Base-by-base conservation (phyloP, 371 early-diverging fungal genomes). In the Mucor sp. region DNA sequence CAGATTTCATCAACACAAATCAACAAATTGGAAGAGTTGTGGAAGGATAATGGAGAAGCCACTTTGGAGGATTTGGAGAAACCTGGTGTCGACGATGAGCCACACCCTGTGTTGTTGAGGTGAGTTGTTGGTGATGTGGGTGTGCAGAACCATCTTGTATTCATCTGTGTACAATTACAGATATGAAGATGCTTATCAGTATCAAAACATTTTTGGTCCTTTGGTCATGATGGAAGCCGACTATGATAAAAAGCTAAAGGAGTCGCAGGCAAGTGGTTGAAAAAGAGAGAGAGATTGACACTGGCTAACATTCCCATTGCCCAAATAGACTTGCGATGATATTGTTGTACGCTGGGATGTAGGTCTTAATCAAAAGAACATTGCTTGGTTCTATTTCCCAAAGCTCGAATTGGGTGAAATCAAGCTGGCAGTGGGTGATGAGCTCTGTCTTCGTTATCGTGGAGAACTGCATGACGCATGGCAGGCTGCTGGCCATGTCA, bases 181-280 rank as follows among this genome's bases (percentile, higher is more conserved):
- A 79, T 98, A 97, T 70, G 95, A 96, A 57, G 98, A 98, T 81
- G 98, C 98, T 6, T 95, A 94, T 78, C 95, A 96, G 77, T 99
- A 99, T 77, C 96, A 95, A 72, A 95, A 93, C 71, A 95, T 96
- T 30, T 94, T 97, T 79, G 96, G 94, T 3, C 97, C 98, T 5
- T 80, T 99, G 25, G 96, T 99, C 30, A 93, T 94, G 69, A 86
- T 97, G 88, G 99, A 99, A 77, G 98, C 97, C 25, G 96, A 97
- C 62, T 94, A 98, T 73, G 99, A 99, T 74, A 89, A 93, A 63
- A 90, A 94, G 66, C 74, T 97, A 53, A 98, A 97, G 76, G 99
- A 99, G 76, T 86, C 96, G 6, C 98, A 99, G 84, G 83, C 78
- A 72, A 53, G 37, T 37, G n/a, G n/a, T n/a, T n/a, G n/a, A n/a